A percentile compares a stretch with the other conserved stretches of the same genome.
These are phyloP conservation scores for Aspergillus versicolor DNA, from an alignment of 2,329 filamentous ascomycete genomes.

Conservation along the genomic window DNA sequence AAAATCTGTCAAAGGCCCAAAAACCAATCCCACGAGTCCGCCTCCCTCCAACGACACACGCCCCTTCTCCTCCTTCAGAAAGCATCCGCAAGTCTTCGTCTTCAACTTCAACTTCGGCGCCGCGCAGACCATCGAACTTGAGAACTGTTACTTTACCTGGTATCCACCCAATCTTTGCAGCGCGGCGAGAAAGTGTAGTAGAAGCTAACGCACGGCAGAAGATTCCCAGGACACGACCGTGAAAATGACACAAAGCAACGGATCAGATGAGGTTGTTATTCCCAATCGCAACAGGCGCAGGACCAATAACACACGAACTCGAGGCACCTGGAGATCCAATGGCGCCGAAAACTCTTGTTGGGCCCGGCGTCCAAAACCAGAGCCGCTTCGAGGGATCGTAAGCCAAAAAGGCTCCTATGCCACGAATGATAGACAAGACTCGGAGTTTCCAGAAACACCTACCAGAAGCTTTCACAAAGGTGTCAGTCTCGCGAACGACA, in stretches of 20 bases:
- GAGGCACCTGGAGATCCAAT: too few species aligned
- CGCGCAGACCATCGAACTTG: not conserved
- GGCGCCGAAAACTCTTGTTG: too few species aligned
- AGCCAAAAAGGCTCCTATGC: not conserved
- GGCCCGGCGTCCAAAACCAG: too few species aligned
- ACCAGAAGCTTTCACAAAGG: slow-evolving; percentile 1
- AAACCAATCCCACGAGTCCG: not conserved
- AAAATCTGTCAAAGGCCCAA: too few species aligned
- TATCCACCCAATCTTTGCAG: not conserved
- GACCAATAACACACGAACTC: not conserved
- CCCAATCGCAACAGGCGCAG: not conserved
- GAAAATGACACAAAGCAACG: slow-evolving; percentile 16
- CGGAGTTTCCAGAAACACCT: not conserved
- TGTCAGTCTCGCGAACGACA: not conserved
- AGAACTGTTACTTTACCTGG: not conserved
- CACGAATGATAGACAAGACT: slow-evolving; percentile 11
- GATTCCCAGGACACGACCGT: not conserved
- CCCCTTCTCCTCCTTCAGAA: not conserved
- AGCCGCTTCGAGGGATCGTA: not conserved
- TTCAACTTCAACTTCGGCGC: not conserved
- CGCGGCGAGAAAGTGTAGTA: not conserved
- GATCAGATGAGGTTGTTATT: slow-evolving; percentile 25
- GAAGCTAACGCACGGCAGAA: slow-evolving; percentile 1
- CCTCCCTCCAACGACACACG: not conserved
- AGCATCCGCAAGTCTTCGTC: not conserved